Evolutionary conservation across 305 asterid species (phyloP), one percentile per base, ranked within the genome.

Genomic region (Withania somnifera): DNA sequence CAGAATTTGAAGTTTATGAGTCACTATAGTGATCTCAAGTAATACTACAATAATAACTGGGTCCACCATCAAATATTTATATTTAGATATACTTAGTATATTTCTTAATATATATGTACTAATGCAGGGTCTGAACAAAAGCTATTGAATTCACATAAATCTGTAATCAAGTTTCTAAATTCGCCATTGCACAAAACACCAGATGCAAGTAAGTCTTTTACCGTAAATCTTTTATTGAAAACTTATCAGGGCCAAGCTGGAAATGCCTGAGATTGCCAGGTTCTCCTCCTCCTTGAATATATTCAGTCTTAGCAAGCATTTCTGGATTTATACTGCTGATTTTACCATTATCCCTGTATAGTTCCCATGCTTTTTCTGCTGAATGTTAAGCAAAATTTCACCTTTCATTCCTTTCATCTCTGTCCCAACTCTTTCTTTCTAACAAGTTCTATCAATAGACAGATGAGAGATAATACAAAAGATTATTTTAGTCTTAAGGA

Each of bases 331-430:
- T 24, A 24, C n/a, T 58, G 58, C 82, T 60, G 7, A 79, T 58
- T 38, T 1, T 79, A 58, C 42, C 82, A 79, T 79, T 79, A 57
- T 79, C 82, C 11, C 61, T 79, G 4, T 42, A 60, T 3, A 61
- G 42, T 61, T 79, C 56, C 82, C 82, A 79, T 56, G 75, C 75
- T 15, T 56, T 79, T 51, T 60, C 60, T 40, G 77, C 77, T 20
- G 60, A 42, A 79, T 79, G 47, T 42, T 60, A 0, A 42, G 82
- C 19, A 79, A 36, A 60, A 79, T 15, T 61, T 60, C 82, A 9
- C 60, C 82, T 58, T 38, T 61, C 82, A 79, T 60, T 47, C 45
- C 71, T 80, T 13, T 61, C 77, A 80, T 79, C 30, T 79, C 32
- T 78, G 5, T n/a, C n/a, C 30, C 26, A 32, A 17, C n/a, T n/a